Conservation (phyloP, 2,329 filamentous ascomycete species). For the Penicillium sp. region DNA sequence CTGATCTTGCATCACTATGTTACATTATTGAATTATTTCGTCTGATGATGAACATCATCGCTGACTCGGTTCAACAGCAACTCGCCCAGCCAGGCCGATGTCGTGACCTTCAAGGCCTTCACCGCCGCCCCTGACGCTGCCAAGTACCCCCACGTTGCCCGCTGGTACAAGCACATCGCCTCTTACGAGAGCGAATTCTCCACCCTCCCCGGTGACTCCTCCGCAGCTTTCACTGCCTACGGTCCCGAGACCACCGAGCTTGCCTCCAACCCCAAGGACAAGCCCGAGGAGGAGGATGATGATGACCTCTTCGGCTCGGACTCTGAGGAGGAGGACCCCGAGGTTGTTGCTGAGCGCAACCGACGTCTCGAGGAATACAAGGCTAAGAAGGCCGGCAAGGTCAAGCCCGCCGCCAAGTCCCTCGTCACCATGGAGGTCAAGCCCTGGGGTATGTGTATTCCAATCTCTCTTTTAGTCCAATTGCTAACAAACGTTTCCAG, state of each 20-base stretch:
- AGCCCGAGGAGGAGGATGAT: constrained; percentile 72
- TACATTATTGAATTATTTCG: neutral
- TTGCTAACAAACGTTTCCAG: constrained; percentile 40
- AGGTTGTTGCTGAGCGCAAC: constrained; percentile 79
- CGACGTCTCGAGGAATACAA: constrained; percentile 90
- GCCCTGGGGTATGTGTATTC: constrained; percentile 80
- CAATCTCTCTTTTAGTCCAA: neutral
- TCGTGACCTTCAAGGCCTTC: constrained; percentile 89
- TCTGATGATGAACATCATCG: constrained; percentile 2
- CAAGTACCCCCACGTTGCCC: constrained; percentile 90
- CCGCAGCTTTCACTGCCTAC: constrained; percentile 84
- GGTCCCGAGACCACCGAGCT: constrained; percentile 78
- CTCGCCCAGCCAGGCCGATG: constrained; percentile 87
- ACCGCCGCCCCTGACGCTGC: constrained; percentile 69
- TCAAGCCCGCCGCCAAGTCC: constrained; percentile 91
- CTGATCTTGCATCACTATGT: constrained; percentile 52
- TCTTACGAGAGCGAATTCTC: constrained; percentile 91
- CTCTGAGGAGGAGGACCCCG: constrained; percentile 89
- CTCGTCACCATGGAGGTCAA: constrained; percentile 95
- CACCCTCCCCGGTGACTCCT: constrained; percentile 83
- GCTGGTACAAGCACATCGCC: constrained; percentile 99
- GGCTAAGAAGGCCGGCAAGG: constrained; percentile 94
- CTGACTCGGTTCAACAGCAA: constrained; percentile 46
- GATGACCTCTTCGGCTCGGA: constrained; percentile 90
- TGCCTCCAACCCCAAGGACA: constrained; percentile 81